Evolutionary conservation across 2,329 filamentous ascomycete species (phyloP).

Genomic region (Colletotrichum theobromicola): DNA sequence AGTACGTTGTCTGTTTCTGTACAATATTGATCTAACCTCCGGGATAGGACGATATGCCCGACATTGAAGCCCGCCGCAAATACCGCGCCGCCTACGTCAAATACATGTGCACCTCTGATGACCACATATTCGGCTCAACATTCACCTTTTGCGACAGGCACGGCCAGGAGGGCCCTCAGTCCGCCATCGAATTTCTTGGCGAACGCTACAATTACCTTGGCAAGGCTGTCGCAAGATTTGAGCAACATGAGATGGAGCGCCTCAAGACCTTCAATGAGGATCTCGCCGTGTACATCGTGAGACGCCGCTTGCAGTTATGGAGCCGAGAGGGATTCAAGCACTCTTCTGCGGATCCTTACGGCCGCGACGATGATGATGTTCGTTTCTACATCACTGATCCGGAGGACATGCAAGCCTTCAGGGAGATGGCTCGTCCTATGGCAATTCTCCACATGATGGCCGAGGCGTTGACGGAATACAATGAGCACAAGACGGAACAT

Average conservation of each 20-base stretch:
- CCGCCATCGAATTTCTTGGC: background rate
- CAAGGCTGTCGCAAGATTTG: background rate
- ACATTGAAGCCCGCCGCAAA: background rate
- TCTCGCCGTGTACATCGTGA: background rate
- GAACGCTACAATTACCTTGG: background rate
- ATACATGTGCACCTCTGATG: background rate
- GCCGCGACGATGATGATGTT: background rate
- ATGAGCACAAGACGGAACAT: background rate
- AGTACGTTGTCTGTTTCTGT: background rate
- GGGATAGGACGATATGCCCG: background rate
- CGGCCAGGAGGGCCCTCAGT: background rate
- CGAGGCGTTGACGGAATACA: background rate
- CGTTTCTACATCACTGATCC: background rate
- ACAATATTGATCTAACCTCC: background rate
- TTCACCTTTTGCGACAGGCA: background rate
- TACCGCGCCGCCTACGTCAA: background rate
- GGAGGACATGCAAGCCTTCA: background rate
- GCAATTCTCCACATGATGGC: background rate
- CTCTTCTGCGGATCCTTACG: background rate
- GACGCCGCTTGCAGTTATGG: background rate
- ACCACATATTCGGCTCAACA: background rate
- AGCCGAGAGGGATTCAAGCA: background rate
- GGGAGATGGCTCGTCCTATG: background rate
- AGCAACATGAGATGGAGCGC: background rate
- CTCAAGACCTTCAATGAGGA: background rate